Percentiles rank a stretch among this genome's conserved stretches.
These are phyloP conservation scores for Sphagnum contortum DNA, from an alignment of 225 moss, liverwort and hornwort species.

Conservation along the genomic window DNA sequence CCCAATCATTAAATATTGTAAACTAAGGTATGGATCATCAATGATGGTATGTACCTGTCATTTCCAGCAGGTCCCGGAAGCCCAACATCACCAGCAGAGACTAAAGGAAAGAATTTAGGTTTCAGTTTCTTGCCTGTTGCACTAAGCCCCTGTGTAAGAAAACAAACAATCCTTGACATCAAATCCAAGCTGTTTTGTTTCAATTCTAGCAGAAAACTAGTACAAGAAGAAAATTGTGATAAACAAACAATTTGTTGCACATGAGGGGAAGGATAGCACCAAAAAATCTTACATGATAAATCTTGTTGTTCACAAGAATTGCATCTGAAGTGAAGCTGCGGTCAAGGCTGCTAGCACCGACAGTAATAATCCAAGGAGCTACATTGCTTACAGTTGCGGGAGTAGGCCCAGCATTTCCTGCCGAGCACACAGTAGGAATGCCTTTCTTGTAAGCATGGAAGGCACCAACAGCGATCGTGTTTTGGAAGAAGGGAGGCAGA, in stretches of 20 bases:
- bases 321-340: slow-evolving; percentile 47
- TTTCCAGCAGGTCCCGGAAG: slow-evolving; percentile 8
- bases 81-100: slow-evolving; percentile 19
- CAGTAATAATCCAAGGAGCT: slow-evolving; percentile 69
- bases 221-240: background rate
- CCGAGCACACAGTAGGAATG: slow-evolving; percentile 46
- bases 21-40: background rate
- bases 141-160: slow-evolving; percentile 51
- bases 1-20: background rate
- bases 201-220: too few relatives aligned
- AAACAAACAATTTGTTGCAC: background rate
- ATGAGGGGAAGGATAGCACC: background rate
- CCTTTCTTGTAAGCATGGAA: slow-evolving; percentile 49
- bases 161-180: background rate
- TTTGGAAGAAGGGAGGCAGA: slow-evolving; percentile 27
- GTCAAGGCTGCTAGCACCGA: slow-evolving; percentile 64
- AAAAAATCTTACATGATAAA: slow-evolving; percentile 10
- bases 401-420: slow-evolving; percentile 66
- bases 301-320: slow-evolving; percentile 20
- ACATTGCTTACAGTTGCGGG: slow-evolving; percentile 50
- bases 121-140: slow-evolving; percentile 29
- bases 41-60: slow-evolving; percentile 18
- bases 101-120: slow-evolving; percentile 42
- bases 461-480: slow-evolving; percentile 57
- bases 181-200: background rate